These are phyloP conservation scores for Cylindricascospora bacillispora DNA, from an alignment of 1,139 yeast genomes.

Conservation along the genomic window DNA sequence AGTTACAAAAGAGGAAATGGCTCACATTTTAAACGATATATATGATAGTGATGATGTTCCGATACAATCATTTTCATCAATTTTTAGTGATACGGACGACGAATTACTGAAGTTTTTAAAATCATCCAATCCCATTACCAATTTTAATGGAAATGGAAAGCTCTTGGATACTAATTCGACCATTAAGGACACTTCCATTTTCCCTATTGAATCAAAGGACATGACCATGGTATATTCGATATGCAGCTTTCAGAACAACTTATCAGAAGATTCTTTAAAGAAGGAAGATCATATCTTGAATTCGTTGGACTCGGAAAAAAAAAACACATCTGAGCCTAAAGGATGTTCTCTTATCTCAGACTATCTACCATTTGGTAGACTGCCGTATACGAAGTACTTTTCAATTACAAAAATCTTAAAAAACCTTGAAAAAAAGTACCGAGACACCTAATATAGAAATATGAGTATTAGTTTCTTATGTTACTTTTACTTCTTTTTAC, in stretches of 20 bases:
- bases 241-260: too few species aligned
- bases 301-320: not conserved
- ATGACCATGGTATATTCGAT: constrained; percentile 3
- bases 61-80: too few species aligned
- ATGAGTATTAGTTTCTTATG: too few species aligned
- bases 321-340: constrained; percentile 3
- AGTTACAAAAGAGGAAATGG: too few species aligned
- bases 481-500: too few species aligned
- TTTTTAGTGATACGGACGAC: too few species aligned
- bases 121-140: constrained; percentile 1
- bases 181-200: constrained; percentile 1
- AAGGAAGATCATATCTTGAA: not conserved
- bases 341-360: too few species aligned
- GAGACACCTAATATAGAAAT: too few species aligned
- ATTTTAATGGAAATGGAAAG: constrained; percentile 2
- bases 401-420: constrained; percentile 6
- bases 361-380: constrained; percentile 10
- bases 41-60: too few species aligned
- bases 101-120: not conserved
- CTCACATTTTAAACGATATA: too few species aligned
- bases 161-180: not conserved
- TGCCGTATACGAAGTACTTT: constrained; percentile 12
- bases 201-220: constrained; percentile 2
- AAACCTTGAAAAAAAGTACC: too few species aligned
- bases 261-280: not conserved